Evolutionary conservation across 106 monocot genomes (phyloP), one percentile per base, ranked within the genome.

Genomic region (Cymbidium sinense): DNA sequence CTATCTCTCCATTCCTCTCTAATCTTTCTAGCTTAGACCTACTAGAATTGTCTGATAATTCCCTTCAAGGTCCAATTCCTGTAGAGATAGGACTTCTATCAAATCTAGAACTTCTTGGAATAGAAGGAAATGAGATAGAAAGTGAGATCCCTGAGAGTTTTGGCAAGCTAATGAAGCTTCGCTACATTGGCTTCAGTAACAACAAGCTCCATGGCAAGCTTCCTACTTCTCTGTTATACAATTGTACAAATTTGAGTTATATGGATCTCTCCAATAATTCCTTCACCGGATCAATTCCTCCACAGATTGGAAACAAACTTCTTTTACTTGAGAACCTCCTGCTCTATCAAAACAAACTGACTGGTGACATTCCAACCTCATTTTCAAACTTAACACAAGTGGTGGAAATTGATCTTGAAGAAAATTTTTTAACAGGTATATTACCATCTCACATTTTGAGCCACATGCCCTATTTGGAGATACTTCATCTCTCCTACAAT

Each of bases 251-350:
- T 5, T 62, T 86, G 35, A 67, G 31, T 67, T 83, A 81, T 28
- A 37, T 86, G 34, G 89, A 86, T 73, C 82, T 89, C 18, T 89
- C 81, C 31, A 82, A 77, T 43, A 89, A 89, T 84, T 72, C 18
- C 9, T 82, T 89, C 27, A 79, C 31, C 21, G 86, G 86, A 54
- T 23, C 5, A 52, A 84, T 86, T 39, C 89, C 89, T 71, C 58
- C 58, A 58, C 58, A 58, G 75, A 77, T 90, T 11, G 86, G 89
- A 73, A 83, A 80, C 62, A 47, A 77, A 34, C 84, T 90, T 43
- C 85, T 61, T 47, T 15, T 47, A 47, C 47, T 47, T 47, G 47
- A 47, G 47, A 47, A 47, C 47, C 11, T 47, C 47, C 47, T 47
- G 11, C 85, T 87, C 4, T 79, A 85, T 77, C 54, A 50, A 18